Conservation (phyloP, 176 grass and related monocot species). For the Aegilops tauschii region DNA sequence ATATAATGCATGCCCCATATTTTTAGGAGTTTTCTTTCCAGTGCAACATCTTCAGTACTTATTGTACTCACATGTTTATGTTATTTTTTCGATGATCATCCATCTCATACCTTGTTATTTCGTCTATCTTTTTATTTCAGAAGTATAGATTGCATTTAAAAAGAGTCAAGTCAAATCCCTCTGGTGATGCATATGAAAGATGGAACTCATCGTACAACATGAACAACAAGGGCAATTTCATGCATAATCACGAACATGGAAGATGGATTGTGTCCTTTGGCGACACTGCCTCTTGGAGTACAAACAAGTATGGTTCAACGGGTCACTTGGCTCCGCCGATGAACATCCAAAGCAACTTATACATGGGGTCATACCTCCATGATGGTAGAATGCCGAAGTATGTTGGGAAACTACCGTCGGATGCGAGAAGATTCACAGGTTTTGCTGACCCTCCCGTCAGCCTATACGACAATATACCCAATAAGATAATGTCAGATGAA, state of each 20-base stretch:
- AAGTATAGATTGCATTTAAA: conserved; percentile 63
- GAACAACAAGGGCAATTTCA: conserved; percentile 15
- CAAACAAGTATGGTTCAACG: conserved; percentile 19
- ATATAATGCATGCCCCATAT: background rate
- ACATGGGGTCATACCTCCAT: conserved; percentile 5
- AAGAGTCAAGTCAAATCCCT: background rate
- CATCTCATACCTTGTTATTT: background rate
- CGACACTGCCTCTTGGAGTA: background rate
- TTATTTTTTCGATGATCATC: background rate
- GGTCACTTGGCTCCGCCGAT: background rate
- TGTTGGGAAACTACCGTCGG: background rate
- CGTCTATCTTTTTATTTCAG: conserved; percentile 39
- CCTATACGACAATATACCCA: conserved; percentile 12
- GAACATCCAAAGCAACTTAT: conserved; percentile 10
- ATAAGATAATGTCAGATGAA: background rate
- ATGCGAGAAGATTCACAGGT: background rate
- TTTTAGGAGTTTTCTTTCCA: background rate
- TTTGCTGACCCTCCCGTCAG: background rate
- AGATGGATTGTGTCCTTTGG: conserved; percentile 10
- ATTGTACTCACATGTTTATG: background rate
- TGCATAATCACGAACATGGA: conserved; percentile 6
- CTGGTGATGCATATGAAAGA: conserved; percentile 16
- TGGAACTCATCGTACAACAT: conserved; percentile 14
- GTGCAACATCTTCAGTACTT: background rate
- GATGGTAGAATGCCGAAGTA: background rate